These are phyloP conservation scores for Ramalina peruviana DNA, from an alignment of 495 filamentous ascomycete species.

Conservation along the genomic window DNA sequence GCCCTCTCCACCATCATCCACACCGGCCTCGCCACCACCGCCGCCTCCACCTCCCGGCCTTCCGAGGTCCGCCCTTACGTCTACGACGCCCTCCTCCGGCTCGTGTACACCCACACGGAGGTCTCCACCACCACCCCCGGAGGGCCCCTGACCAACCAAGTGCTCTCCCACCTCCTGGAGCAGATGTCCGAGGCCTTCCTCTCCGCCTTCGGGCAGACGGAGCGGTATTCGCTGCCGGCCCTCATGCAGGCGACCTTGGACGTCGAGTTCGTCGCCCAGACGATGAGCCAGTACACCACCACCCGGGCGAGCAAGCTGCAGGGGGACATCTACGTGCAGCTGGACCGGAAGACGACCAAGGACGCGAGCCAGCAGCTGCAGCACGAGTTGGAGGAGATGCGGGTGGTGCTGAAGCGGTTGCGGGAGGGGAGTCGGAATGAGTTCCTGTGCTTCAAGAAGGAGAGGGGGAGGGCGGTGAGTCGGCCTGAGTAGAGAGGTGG, in stretches of 20 bases:
- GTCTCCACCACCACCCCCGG: conserved; percentile 80
- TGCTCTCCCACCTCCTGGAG: conserved; percentile 71
- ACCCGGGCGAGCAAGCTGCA: conserved; percentile 67
- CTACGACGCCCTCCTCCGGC: conserved; percentile 64
- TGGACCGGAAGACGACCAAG: conserved; percentile 76
- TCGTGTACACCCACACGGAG: conserved; percentile 85
- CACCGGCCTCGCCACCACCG: conserved; percentile 51
- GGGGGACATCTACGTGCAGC: conserved; percentile 74
- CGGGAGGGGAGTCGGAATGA: conserved; percentile 71
- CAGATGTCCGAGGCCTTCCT: conserved; percentile 57
- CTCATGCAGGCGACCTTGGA: conserved; percentile 96
- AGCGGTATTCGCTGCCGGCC: conserved; percentile 56
- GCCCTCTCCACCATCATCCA: conserved; percentile 48
- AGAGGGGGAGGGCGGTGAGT: conserved; percentile 3
- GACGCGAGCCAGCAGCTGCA: conserved; percentile 67
- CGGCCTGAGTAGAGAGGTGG: too few species aligned
- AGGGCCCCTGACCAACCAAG: conserved; percentile 50
- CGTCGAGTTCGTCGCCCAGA: conserved; percentile 93
- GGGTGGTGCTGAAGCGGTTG: conserved; percentile 65
- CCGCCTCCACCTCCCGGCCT: conserved; percentile 47
- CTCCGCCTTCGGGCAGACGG: conserved; percentile 50
- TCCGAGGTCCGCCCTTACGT: conserved; percentile 73
- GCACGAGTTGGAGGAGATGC: conserved; percentile 78
- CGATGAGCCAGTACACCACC: conserved; percentile 71
- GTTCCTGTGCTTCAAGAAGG: conserved; percentile 66